A percentile compares a stretch with the other conserved stretches of the same genome.
These are phyloP conservation scores for Arthrobotrys iridis DNA, from an alignment of 2,329 filamentous ascomycete species.

Conservation along the genomic window DNA sequence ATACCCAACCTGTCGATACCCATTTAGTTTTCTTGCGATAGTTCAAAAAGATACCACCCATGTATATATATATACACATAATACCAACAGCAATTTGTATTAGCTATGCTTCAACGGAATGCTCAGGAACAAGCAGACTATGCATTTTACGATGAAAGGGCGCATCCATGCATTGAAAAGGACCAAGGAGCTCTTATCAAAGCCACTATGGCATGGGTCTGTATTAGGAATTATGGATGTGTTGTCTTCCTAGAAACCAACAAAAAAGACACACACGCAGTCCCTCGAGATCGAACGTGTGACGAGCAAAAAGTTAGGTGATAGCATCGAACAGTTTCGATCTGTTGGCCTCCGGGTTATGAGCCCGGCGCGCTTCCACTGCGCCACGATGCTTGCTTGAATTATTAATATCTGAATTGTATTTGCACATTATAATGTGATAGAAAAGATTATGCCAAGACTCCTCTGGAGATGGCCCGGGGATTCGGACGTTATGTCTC, in stretches of 20 bases:
- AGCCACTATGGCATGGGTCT: background rate
- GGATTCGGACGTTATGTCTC: conserved; percentile 19
- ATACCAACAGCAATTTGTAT: background rate
- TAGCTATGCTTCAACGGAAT: no score
- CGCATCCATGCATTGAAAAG: background rate
- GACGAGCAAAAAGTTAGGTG: conserved; percentile 34
- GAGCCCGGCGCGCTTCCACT: conserved; percentile 54
- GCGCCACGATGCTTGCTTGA: conserved; percentile 51
- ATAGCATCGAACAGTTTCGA: conserved; percentile 55
- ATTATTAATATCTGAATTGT: background rate
- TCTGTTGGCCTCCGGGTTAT: conserved; percentile 55
- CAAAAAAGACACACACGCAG: conserved; percentile 30
- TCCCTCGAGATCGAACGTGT: conserved; percentile 27
- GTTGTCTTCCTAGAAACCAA: background rate
- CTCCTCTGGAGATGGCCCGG: background rate
- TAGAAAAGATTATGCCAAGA: conserved; percentile 8
- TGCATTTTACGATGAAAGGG: background rate
- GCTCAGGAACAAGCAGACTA: background rate
- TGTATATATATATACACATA: background rate
- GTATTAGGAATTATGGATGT: background rate
- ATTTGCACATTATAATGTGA: conserved; percentile 16
- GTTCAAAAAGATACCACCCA: background rate
- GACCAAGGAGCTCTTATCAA: background rate
- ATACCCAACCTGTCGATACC: conserved; percentile 9
- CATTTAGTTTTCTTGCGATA: background rate